These are phyloP conservation scores for Floccularia luteovirens DNA, from an alignment of 768 basidiomycete genomes.

Conservation along the genomic window DNA sequence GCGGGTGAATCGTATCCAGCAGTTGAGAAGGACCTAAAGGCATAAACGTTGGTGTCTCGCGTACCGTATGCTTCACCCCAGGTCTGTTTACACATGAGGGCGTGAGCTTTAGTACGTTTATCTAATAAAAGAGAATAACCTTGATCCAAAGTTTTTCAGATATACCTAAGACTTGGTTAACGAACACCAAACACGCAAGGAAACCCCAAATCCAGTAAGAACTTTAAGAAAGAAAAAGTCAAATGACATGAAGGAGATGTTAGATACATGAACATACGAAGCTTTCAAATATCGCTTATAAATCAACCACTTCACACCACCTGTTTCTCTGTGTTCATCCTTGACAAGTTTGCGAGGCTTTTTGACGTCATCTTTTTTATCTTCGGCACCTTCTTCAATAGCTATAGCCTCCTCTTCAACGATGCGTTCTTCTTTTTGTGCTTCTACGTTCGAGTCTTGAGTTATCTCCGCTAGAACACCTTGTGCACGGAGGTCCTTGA, in stretches of 20 bases:
- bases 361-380: slow-evolving; percentile 30
- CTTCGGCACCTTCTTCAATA: slow-evolving; percentile 16
- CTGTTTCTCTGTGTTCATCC: slow-evolving; percentile 75
- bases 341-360: slow-evolving; percentile 70
- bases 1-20: slow-evolving; percentile 28
- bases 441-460: slow-evolving; percentile 40
- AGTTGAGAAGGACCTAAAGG: slow-evolving; percentile 26
- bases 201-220: slow-evolving; percentile 66
- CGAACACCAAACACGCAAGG: slow-evolving; percentile 37
- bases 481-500: slow-evolving; percentile 51
- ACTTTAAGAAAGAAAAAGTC: not conserved
- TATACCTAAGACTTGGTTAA: slow-evolving; percentile 45
- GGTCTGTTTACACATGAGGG: slow-evolving; percentile 21
- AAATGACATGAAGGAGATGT: not conserved
- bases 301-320: slow-evolving; percentile 74
- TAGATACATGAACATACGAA: slow-evolving; percentile 28
- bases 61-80: slow-evolving; percentile 63
- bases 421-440: slow-evolving; percentile 34
- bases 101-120: not conserved
- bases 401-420: slow-evolving; percentile 19
- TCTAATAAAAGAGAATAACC: slow-evolving; percentile 20
- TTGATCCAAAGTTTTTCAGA: slow-evolving; percentile 73
- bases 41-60: slow-evolving; percentile 12
- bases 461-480: slow-evolving; percentile 59
- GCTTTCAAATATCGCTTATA: slow-evolving; percentile 66